A percentile compares a stretch with the other conserved stretches of the same genome.
phyloP scores from a whole-genome alignment of 148 eudicot genomes.

The Fagopyrum esculentum region DNA sequence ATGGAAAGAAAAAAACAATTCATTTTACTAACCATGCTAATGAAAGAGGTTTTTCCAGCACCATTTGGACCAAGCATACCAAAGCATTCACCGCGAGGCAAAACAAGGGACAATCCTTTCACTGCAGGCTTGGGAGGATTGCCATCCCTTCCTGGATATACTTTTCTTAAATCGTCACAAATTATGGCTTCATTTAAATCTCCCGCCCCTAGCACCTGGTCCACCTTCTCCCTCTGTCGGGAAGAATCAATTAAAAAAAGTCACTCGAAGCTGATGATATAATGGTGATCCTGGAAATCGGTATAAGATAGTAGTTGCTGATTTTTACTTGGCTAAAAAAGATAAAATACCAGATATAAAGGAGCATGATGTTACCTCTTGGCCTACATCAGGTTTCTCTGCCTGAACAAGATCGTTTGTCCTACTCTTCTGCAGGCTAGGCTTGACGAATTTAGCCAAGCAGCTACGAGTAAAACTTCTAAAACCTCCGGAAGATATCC shows the following conservation, averaged over 20 bases:
- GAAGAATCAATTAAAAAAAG: background rate
- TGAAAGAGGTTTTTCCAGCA: slow-evolving; percentile 93
- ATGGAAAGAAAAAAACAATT: background rate
- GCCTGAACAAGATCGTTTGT: slow-evolving; percentile 38
- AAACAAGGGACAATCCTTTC: slow-evolving; percentile 78
- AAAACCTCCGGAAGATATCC: slow-evolving; percentile 59
- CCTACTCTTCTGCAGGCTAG: slow-evolving; percentile 41
- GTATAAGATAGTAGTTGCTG: background rate
- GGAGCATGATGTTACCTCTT: slow-evolving; percentile 50
- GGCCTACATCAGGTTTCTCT: slow-evolving; percentile 83
- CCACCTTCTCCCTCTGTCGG: slow-evolving; percentile 73
- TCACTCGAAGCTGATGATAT: background rate
- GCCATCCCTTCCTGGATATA: slow-evolving; percentile 82
- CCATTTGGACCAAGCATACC: slow-evolving; percentile 99
- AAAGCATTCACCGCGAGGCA: slow-evolving; percentile 87
- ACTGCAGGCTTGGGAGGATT: slow-evolving; percentile 87
- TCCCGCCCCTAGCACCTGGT: slow-evolving; percentile 50
- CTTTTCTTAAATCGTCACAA: slow-evolving; percentile 60
- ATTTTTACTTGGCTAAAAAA: background rate
- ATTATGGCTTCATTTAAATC: slow-evolving; percentile 43
- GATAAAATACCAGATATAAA: background rate
- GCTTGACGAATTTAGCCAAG: slow-evolving; percentile 25
- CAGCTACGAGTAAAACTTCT: slow-evolving; percentile 44
- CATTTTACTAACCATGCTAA: slow-evolving; percentile 62
- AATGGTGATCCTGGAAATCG: too few species aligned